phyloP scores from a whole-genome alignment of 331 rosid genomes.

The Quercus phellos region DNA sequence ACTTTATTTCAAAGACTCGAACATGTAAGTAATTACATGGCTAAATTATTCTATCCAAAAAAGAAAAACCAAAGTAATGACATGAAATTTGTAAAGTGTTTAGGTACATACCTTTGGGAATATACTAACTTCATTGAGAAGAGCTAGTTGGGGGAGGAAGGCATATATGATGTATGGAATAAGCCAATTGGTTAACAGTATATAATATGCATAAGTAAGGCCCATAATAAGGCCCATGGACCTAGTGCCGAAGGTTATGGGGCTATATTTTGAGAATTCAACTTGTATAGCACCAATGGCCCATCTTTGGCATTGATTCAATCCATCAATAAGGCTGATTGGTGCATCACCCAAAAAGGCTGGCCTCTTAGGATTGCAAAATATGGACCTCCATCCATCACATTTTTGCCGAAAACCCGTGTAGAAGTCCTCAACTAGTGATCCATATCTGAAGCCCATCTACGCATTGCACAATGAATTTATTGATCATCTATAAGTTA shows the following conservation, averaged over 20 bases:
- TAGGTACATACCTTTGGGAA: constrained; percentile 32
- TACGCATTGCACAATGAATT: background rate
- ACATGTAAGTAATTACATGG: too few species aligned
- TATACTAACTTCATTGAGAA: constrained; percentile 25
- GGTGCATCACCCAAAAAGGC: constrained; percentile 41
- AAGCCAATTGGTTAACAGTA: constrained; percentile 26
- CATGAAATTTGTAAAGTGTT: too few species aligned
- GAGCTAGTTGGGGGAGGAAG: constrained; percentile 40
- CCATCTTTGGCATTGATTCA: constrained; percentile 38
- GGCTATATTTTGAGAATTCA: constrained; percentile 25
- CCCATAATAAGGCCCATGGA: constrained; percentile 36
- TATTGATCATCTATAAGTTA: too few species aligned
- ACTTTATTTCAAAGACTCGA: too few species aligned
- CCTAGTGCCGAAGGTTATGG: constrained; percentile 23
- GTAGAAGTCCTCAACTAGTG: constrained; percentile 37
- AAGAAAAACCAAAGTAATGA: too few species aligned
- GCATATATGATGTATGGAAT: constrained; percentile 32
- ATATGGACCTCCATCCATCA: constrained; percentile 40
- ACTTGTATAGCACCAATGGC: constrained; percentile 27
- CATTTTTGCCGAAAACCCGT: constrained; percentile 25
- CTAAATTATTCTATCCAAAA: too few species aligned
- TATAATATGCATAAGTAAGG: constrained; percentile 23
- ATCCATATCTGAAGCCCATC: constrained; percentile 34
- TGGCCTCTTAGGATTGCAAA: constrained; percentile 35
- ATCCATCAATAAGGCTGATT: constrained; percentile 26